Evolutionary conservation across 345 rosid genomes (phyloP), one percentile per base, ranked within the genome.

Genomic region (Eucalyptus sp.): DNA sequence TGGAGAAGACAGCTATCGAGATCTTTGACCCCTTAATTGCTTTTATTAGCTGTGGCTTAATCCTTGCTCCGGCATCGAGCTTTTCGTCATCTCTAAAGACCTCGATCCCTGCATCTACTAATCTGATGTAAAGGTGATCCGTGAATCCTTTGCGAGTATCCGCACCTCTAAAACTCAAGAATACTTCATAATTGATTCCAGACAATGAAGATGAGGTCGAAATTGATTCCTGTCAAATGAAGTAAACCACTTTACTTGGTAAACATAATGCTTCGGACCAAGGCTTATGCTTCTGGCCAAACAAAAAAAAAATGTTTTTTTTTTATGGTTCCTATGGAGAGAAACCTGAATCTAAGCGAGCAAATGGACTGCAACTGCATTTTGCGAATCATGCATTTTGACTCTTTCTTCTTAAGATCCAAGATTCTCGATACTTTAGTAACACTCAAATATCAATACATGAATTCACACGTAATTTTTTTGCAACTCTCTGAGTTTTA

Each of bases 111-210:
- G 68, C 68, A 27, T 60, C 1, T 60, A 1, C 0, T 7, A 25
- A 3, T 25, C 0, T 25, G 0, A 0, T 3, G 7, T 25, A 5
- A 25, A 60, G 66, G n/a, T 0, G 4, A 54, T 25, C 10, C 4
- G 3, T 4, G 18, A 86, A 10, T 16, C 0, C 8, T 4, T 1
- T 3, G 2, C 71, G 71, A 2, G 71, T 86, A 1, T 86, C 71
- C 5, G 0, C 0, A 37, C 88, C 88, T 56, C 12, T 51, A 10
- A 86, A 86, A 24, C 4, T 86, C 48, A 86, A 37, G 87, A 54
- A 86, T 2, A 86, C 87, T 6, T 41, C 4, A 9, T 9, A 0
- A 41, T 5, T 27, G 76, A 3, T 2, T 6, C 4, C 18, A n/a
- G 37, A n/a, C n/a, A n/a, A 29, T 0, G 10, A n/a, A 1, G 4